phyloP scores from a whole-genome alignment of 441 rosid species.

The Melastoma candidum region DNA sequence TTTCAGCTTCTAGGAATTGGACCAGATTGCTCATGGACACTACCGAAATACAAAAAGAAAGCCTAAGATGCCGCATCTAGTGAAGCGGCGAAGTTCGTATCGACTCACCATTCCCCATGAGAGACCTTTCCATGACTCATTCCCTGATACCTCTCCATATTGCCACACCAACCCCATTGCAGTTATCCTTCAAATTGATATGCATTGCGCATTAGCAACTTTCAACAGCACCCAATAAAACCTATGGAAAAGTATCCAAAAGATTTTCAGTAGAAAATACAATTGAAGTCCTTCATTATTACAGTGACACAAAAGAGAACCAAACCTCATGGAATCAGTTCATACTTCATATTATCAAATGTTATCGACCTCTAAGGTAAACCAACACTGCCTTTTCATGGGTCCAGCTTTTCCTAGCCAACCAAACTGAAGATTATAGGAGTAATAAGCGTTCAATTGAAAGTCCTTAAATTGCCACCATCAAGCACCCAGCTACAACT shows the following conservation, averaged over 20 bases:
- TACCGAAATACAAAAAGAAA: not conserved
- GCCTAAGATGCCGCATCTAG: not conserved
- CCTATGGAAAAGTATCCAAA: not conserved
- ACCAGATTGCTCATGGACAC: not conserved
- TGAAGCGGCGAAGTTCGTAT: not conserved
- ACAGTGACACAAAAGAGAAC: too few species aligned
- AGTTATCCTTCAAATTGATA: constrained; percentile 38
- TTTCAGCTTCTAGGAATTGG: too few species aligned
- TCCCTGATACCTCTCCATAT: constrained; percentile 77
- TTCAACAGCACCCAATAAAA: not conserved
- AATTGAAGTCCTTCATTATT: not conserved
- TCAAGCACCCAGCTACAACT: too few species aligned
- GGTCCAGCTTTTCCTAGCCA: too few species aligned
- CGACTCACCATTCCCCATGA: constrained; percentile 85
- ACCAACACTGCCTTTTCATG: too few species aligned
- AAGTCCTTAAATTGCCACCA: too few species aligned
- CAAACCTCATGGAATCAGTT: too few species aligned
- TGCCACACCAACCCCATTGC: constrained; percentile 93
- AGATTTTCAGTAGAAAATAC: not conserved
- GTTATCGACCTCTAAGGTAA: too few species aligned
- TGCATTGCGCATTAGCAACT: not conserved
- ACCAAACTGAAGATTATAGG: too few species aligned
- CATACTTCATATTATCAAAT: too few species aligned
- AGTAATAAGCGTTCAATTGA: too few species aligned
- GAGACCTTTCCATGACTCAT: constrained; percentile 87